Conservation (phyloP, 1,284 basidiomycete species). For the Sanghuangporus sanghuang region DNA sequence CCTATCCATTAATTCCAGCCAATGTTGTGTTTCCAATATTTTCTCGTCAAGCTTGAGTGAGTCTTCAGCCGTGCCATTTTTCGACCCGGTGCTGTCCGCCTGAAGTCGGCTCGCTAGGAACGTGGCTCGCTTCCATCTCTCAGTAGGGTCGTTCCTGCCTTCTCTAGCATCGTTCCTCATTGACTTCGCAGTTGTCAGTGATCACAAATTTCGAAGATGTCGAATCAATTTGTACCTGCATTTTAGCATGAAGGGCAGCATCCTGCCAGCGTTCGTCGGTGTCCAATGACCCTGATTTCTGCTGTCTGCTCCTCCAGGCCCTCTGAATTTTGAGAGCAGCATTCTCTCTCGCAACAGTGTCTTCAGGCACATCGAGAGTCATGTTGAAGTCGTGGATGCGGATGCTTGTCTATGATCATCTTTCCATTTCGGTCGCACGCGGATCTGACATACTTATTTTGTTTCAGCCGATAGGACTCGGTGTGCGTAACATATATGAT, state of each 20-base stretch:
- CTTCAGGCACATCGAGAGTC: not conserved
- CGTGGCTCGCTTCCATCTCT: slow-evolving; percentile 43
- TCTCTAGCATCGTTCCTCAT: slow-evolving; percentile 35
- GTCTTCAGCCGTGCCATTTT: slow-evolving; percentile 22
- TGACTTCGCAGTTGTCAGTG: slow-evolving; percentile 26
- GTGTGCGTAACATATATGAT: not conserved
- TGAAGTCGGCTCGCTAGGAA: slow-evolving; percentile 38
- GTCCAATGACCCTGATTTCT: slow-evolving; percentile 25
- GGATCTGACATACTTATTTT: not conserved
- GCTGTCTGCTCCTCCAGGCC: slow-evolving; percentile 27
- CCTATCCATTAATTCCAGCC: slow-evolving; percentile 65
- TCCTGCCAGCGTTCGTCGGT: slow-evolving; percentile 42
- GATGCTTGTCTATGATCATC: not conserved
- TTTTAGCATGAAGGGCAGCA: slow-evolving; percentile 33
- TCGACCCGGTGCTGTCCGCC: slow-evolving; percentile 38
- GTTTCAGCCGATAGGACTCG: not conserved
- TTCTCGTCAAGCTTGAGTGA: slow-evolving; percentile 34
- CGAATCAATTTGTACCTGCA: slow-evolving; percentile 29
- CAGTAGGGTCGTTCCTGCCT: slow-evolving; percentile 38
- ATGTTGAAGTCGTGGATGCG: not conserved
- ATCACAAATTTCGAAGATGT: not conserved
- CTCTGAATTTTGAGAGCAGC: slow-evolving; percentile 29
- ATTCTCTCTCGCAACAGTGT: slow-evolving; percentile 1
- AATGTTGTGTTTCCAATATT: slow-evolving; percentile 53
- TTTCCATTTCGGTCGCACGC: not conserved